Conservation (phyloP, 192 early-diverging fungal genomes). For the Coemansia asiatica region DNA sequence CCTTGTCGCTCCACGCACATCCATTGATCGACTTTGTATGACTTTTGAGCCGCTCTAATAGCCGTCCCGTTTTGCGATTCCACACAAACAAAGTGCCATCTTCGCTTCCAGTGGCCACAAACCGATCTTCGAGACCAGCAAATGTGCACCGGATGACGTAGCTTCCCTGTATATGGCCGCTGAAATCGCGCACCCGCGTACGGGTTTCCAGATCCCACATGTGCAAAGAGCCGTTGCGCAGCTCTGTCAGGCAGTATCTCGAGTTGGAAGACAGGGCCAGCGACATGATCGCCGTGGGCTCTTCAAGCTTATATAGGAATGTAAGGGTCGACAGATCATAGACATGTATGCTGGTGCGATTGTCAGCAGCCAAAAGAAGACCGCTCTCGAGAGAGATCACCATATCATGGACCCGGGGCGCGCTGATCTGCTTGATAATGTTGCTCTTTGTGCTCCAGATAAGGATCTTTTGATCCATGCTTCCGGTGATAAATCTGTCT, state of each 20-base stretch:
- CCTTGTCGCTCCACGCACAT: conserved; percentile 38
- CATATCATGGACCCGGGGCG: conserved; percentile 55
- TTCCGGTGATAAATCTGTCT: conserved; percentile 80
- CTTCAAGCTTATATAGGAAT: conserved; percentile 43
- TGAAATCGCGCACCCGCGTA: conserved; percentile 71
- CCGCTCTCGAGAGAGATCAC: conserved; percentile 32
- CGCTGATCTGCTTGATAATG: conserved; percentile 39
- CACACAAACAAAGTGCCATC: conserved; percentile 54
- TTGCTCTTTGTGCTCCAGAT: conserved; percentile 49
- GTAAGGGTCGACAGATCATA: conserved; percentile 54
- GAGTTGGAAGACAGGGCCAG: conserved; percentile 65
- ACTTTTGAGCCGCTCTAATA: conserved; percentile 35
- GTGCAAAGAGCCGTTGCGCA: conserved; percentile 71
- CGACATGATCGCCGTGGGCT: conserved; percentile 61
- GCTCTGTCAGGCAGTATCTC: conserved; percentile 53
- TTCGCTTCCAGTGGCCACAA: conserved; percentile 92
- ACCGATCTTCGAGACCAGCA: conserved; percentile 79
- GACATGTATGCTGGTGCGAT: conserved; percentile 39
- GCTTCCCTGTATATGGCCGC: conserved; percentile 71
- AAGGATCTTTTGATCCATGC: conserved; percentile 68
- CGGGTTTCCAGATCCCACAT: conserved; percentile 80
- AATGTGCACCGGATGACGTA: conserved; percentile 92
- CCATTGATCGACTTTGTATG: conserved; percentile 46
- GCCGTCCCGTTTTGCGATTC: conserved; percentile 42
- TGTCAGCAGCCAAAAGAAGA: conserved; percentile 49